Evolutionary conservation across 2,329 filamentous ascomycete genomes (phyloP), one percentile per base, ranked within the genome.

Genomic region (Colletotrichum tropicale): DNA sequence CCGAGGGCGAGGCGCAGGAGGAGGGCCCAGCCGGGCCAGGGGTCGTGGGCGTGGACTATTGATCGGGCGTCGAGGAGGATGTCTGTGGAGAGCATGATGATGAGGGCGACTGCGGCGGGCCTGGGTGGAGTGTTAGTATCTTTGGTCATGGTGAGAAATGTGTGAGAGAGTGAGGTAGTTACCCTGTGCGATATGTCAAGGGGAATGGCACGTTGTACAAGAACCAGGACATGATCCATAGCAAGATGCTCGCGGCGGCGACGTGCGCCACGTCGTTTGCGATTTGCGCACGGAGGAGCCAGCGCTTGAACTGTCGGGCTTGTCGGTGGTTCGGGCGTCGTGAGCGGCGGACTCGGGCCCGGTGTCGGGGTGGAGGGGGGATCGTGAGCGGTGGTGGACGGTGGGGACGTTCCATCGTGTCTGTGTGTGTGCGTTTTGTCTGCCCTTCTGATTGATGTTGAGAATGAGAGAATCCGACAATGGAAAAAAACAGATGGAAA

Each of bases 61-160:
- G 82, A 82, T 70, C 81, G 77, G 55, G 84, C 76, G 76, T 86
- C 85, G 70, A 87, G 81, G 21, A 81, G 69, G n/a, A 82, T 78
- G 75, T 87, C 85, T 32, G 80, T 52, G 32, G 73, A 75, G 9
- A 86, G 80, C n/a, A 85, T 74, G 9, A 78, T 66, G 8, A 85
- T 78, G 13, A 86, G 78, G 10, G 81, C 75, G 9, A 83, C 74
- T 24, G 83, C 84, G 65, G 78, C 76, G 4, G 80, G 78, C 26
- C 83, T 85, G 58, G 34, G 60, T n/a, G 26, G 15, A 4, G 3
- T 58, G 55, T 77, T 34, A 70, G 52, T 26, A 16, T 18, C 6
- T 10, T 43, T n/a, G 18, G 28, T 18, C 16, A 4, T 1, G 9
- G 4, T 12, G n/a, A 28, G 9, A 26, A 16, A 13, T 15, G 8